Conservation (phyloP, 805 yeast genomes). For the Ogataea ramenticola region DNA sequence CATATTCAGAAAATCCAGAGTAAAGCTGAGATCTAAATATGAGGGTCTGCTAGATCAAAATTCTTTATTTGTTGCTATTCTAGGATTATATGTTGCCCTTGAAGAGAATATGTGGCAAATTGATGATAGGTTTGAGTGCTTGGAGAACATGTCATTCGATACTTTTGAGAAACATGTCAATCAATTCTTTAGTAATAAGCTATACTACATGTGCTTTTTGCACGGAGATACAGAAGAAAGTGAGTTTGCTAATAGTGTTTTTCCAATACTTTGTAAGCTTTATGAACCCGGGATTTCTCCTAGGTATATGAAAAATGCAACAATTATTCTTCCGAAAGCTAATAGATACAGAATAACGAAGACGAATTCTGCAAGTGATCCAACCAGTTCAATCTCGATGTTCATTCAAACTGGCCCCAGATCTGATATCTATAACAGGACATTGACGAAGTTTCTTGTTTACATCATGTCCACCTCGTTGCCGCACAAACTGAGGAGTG, state of each 20-base stretch:
- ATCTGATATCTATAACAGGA: constrained; percentile 22
- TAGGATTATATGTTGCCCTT: constrained; percentile 42
- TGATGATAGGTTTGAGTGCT: constrained; percentile 46
- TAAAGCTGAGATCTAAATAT: constrained; percentile 40
- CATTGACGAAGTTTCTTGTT: constrained; percentile 40
- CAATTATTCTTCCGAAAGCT: constrained; percentile 31
- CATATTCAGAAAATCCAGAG: constrained; percentile 39
- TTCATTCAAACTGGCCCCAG: constrained; percentile 54
- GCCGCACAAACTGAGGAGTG: constrained; percentile 41
- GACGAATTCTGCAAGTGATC: constrained; percentile 35
- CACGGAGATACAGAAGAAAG: constrained; percentile 38
- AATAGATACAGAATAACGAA: constrained; percentile 27
- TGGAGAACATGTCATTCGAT: constrained; percentile 40
- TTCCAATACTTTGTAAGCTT: constrained; percentile 7
- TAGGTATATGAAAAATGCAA: constrained; percentile 23
- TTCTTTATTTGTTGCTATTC: constrained; percentile 40
- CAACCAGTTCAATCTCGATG: constrained; percentile 42
- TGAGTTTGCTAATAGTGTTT: constrained; percentile 2
- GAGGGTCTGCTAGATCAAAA: constrained; percentile 33
- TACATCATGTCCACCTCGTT: constrained; percentile 38
- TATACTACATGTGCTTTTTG: constrained; percentile 35
- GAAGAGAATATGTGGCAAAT: constrained; percentile 52
- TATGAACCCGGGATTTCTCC: constrained; percentile 9
- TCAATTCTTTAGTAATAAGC: constrained; percentile 15
- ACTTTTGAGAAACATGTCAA: constrained; percentile 25